Base-by-base conservation (phyloP, 1,284 basidiomycete genomes). In the Cystobasidium pallidum region DNA sequence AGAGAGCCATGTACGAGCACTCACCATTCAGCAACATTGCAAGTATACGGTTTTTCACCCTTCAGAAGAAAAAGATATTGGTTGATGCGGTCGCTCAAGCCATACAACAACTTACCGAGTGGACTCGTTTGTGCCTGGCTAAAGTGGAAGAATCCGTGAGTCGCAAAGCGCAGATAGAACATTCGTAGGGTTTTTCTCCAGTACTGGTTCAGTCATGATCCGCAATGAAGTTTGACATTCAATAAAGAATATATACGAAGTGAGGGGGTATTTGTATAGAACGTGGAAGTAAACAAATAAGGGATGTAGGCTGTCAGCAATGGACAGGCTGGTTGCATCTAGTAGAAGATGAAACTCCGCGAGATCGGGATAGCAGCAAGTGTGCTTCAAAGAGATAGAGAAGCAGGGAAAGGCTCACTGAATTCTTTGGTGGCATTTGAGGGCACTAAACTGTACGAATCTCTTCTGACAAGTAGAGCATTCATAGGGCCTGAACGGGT, bases 171-270 rank as follows among this genome's bases (percentile, higher is more conserved):
- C 66, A 68, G 36, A 47, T 19, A 2, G 55, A 8, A 32, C 66
- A 68, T 21, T 28, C 11, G 36, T 59, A 68, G n/a, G 66, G 66
- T 49, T 61, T 68, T 43, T 68, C 66, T 2, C 66, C 66, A 11
- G 66, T 47, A 41, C 65, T 66, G n/a, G n/a, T n/a, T n/a, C n/a
- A n/a, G n/a, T n/a, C n/a, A n/a, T n/a, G n/a, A n/a, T n/a, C n/a
- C n/a, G n/a, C n/a, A n/a, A n/a, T n/a, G n/a, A n/a, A n/a, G n/a
- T n/a, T n/a, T n/a, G n/a, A n/a, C n/a, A n/a, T n/a, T n/a, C n/a
- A 30, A 17, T 11, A 41, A 17, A 41, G 10, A 41, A 41, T 41
- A 41, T 41, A 41, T 41, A 41, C n/a, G n/a, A n/a, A n/a, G n/a
- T n/a, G n/a, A n/a, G n/a, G n/a, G n/a, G n/a, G n/a, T n/a, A n/a